These are phyloP conservation scores for Darksidea phi DNA, from an alignment of 495 filamentous ascomycete genomes.

Conservation along the genomic window DNA sequence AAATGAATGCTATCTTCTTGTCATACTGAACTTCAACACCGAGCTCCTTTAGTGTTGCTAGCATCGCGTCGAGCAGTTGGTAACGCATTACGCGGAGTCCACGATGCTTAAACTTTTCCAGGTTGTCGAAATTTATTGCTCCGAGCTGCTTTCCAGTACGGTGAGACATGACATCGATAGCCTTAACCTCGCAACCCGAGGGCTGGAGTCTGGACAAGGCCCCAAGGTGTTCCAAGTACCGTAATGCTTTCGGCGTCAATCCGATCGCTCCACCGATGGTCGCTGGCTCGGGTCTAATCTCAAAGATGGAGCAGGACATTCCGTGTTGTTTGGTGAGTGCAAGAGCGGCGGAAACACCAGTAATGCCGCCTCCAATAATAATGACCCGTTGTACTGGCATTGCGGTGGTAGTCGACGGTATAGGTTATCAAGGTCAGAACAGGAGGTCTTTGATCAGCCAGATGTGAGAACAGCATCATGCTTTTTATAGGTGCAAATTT, in stretches of 20 bases:
- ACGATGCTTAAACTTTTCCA: conserved; percentile 24
- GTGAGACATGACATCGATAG: conserved; percentile 26
- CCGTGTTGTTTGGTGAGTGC: conserved; percentile 16
- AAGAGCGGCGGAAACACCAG: conserved; percentile 23
- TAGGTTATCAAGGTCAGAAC: background rate
- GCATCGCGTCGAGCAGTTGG: conserved; percentile 15
- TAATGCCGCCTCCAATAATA: conserved; percentile 32
- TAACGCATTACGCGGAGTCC: conserved; percentile 25
- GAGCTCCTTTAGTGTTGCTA: conserved; percentile 17
- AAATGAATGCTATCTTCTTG: conserved; percentile 8
- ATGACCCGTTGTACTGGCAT: conserved; percentile 26
- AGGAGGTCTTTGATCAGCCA: background rate
- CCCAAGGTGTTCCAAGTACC: conserved; percentile 28
- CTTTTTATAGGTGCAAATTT: background rate
- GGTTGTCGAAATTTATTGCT: conserved; percentile 20
- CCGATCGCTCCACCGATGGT: conserved; percentile 32
- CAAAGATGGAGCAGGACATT: conserved; percentile 23
- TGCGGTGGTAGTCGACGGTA: background rate
- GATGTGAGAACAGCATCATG: background rate
- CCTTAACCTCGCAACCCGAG: conserved; percentile 20
- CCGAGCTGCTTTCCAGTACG: conserved; percentile 25
- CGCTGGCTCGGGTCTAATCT: conserved; percentile 25
- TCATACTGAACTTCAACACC: conserved; percentile 25
- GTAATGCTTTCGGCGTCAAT: conserved; percentile 28
- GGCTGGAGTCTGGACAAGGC: conserved; percentile 4